A percentile compares a stretch with the other conserved stretches of the same genome.
phyloP scores from a whole-genome alignment of 176 grass and related monocot genomes.

The Olyra latifolia region DNA sequence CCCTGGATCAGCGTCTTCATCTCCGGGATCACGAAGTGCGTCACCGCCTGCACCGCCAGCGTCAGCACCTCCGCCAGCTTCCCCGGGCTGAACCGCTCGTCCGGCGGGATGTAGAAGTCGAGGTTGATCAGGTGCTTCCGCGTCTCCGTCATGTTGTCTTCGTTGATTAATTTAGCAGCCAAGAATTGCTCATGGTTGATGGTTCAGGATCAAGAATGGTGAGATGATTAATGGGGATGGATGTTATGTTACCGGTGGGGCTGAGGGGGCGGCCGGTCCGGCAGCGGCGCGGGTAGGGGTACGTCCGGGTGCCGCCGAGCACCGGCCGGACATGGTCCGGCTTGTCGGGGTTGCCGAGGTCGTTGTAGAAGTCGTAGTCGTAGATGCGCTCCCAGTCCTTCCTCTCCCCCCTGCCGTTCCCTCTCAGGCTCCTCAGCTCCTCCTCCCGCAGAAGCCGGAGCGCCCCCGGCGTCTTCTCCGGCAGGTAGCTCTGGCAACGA shows the following conservation, averaged over 20 bases:
- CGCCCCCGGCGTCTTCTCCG: constrained; percentile 58
- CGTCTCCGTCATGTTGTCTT: constrained; percentile 69
- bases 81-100: constrained; percentile 80
- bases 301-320: constrained; percentile 52
- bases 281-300: constrained; percentile 80
- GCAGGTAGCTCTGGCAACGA: constrained; percentile 60
- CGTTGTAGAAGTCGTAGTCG: constrained; percentile 84
- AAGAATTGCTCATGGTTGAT: not conserved
- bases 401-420: constrained; percentile 63
- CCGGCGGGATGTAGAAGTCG: constrained; percentile 86
- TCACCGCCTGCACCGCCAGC: constrained; percentile 60
- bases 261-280: constrained; percentile 70
- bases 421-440: constrained; percentile 62
- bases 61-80: constrained; percentile 77
- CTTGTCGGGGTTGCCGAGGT: constrained; percentile 69
- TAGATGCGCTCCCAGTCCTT: constrained; percentile 85
- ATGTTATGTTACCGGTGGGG: constrained; percentile 4
- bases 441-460: constrained; percentile 62
- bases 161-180: no score
- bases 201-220: not conserved
- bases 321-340: constrained; percentile 57
- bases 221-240: not conserved
- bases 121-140: constrained; percentile 71
- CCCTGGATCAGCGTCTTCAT: constrained; percentile 50
- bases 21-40: constrained; percentile 83